These are phyloP conservation scores for Misopates orontium DNA, from an alignment of 257 asterid genomes.

Conservation along the genomic window DNA sequence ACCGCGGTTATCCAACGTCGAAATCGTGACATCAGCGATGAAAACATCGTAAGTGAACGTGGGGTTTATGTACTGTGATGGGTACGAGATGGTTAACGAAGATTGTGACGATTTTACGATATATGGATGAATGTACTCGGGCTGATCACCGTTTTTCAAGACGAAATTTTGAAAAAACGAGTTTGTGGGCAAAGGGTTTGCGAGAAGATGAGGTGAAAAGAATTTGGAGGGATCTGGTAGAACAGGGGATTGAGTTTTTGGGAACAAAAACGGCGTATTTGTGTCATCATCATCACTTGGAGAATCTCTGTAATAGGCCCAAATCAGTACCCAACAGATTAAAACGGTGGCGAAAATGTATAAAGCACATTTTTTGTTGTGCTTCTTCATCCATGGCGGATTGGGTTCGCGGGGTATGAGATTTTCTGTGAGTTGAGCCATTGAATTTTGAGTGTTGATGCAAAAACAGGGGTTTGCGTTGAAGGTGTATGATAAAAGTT, in stretches of 20 bases:
- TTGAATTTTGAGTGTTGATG: too few relatives aligned
- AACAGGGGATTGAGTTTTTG: constrained; percentile 61
- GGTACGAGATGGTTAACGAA: constrained; percentile 63
- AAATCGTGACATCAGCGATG: constrained; percentile 57
- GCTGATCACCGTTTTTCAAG: constrained; percentile 84
- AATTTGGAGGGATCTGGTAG: constrained; percentile 83
- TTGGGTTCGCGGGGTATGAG: too few relatives aligned
- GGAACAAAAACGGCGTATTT: constrained; percentile 65
- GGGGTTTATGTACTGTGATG: constrained; percentile 57
- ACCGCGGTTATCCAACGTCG: constrained; percentile 46
- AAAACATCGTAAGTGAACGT: constrained; percentile 64
- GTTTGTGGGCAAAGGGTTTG: constrained; percentile 76
- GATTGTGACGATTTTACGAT: constrained; percentile 59
- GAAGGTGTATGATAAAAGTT: too few relatives aligned
- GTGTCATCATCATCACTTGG: too few relatives aligned
- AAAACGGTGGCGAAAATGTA: too few relatives aligned
- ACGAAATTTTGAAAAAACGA: constrained; percentile 84
- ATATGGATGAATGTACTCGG: constrained; percentile 87
- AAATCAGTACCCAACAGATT: too few relatives aligned
- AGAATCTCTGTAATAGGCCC: too few relatives aligned
- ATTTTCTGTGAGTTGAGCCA: too few relatives aligned
- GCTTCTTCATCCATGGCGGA: too few relatives aligned
- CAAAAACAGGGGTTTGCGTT: too few relatives aligned
- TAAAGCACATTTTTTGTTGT: too few relatives aligned
- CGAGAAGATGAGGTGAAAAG: constrained; percentile 67